phyloP scores from a whole-genome alignment of 2,329 filamentous ascomycete species.

The Alternaria infectoria region DNA sequence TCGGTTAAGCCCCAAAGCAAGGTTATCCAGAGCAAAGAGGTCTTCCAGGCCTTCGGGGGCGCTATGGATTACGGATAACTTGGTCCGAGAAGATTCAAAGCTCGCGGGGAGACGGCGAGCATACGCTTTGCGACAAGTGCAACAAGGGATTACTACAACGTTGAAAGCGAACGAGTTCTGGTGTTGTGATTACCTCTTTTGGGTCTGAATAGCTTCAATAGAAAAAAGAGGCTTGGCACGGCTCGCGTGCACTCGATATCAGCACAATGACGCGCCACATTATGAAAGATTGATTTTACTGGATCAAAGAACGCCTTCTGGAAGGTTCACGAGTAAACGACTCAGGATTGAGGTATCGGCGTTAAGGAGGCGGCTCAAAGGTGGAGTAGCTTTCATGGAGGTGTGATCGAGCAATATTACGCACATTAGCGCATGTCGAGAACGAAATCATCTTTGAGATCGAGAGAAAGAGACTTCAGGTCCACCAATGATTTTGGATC shows the following conservation, averaged over 20 bases:
- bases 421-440: neutral
- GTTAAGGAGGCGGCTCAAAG: neutral
- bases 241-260: neutral
- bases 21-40: neutral
- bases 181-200: conserved; percentile 22
- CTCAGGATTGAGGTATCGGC: neutral
- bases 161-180: conserved; percentile 13
- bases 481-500: neutral
- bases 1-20: conserved; percentile 5
- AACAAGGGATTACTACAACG: conserved; percentile 22
- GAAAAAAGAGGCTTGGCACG: conserved; percentile 25
- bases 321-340: neutral
- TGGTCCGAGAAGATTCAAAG: conserved; percentile 11
- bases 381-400: neutral
- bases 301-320: neutral
- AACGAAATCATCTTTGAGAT: neutral
- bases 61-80: neutral
- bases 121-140: neutral
- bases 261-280: neutral
- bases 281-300: neutral
- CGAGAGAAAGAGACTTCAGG: neutral
- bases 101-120: conserved; percentile 3
- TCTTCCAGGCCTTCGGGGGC: conserved; percentile 5
- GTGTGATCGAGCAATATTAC: neutral
- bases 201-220: conserved; percentile 41